Conservation (phyloP, 164 flowering plant species). For the Aristolochia fimbriata region DNA sequence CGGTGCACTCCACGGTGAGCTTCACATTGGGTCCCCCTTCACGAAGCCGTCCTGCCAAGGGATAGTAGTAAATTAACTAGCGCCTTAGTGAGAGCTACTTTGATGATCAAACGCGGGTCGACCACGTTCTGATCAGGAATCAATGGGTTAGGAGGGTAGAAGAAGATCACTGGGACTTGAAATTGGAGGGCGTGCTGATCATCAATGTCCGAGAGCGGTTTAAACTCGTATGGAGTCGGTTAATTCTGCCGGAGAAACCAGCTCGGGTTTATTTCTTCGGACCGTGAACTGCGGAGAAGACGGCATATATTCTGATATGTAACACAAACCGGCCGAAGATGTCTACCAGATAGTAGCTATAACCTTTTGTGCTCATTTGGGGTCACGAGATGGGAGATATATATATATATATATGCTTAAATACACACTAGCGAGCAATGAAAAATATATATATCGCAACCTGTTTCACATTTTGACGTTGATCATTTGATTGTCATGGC, state of each 20-base stretch:
- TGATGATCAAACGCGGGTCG: conserved; percentile 13
- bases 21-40: conserved; percentile 7
- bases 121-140: background rate
- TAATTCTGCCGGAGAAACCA: conserved; percentile 19
- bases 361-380: too few species aligned
- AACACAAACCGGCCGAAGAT: too few species aligned
- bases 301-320: background rate
- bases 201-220: conserved; percentile 26
- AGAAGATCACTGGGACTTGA: conserved; percentile 15
- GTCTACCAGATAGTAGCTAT: too few species aligned
- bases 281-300: background rate
- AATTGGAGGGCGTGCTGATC: conserved; percentile 21
- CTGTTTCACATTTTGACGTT: too few species aligned
- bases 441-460: too few species aligned
- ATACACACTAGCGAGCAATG: too few species aligned
- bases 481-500: too few species aligned
- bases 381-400: too few species aligned
- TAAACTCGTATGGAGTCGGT: conserved; percentile 23
- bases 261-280: background rate
- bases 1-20: conserved; percentile 19
- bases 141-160: conserved; percentile 4
- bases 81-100: conserved; percentile 14
- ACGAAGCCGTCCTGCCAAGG: conserved; percentile 21
- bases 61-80: conserved; percentile 31
- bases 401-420: too few species aligned